Percentiles rank a stretch among this genome's conserved stretches.
These are phyloP conservation scores for Helminthosporium solani DNA, from an alignment of 2,329 filamentous ascomycete genomes.

Conservation along the genomic window DNA sequence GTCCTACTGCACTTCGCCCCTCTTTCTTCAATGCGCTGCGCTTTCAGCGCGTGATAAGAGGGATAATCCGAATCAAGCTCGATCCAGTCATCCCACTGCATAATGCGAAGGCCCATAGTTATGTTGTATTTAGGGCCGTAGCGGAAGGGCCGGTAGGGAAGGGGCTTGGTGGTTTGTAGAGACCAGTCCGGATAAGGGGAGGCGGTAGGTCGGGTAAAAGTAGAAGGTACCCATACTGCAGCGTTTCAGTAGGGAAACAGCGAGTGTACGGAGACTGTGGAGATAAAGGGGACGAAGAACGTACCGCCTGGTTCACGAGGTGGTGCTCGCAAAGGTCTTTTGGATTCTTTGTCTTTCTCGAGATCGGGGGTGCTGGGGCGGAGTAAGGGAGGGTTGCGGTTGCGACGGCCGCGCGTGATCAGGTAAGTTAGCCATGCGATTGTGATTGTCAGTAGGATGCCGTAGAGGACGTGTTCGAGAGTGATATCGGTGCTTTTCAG, in stretches of 20 bases:
- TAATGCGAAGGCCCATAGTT: constrained; percentile 73
- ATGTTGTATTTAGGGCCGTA: constrained; percentile 75
- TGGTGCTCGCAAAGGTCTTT: constrained; percentile 35
- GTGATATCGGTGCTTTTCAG: constrained; percentile 11
- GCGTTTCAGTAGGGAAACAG: too few relatives aligned
- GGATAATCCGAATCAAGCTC: constrained; percentile 80
- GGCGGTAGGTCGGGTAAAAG: constrained; percentile 62
- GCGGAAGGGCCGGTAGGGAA: constrained; percentile 76
- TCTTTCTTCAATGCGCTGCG: constrained; percentile 64
- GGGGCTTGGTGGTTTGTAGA: constrained; percentile 65
- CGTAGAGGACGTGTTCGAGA: constrained; percentile 29
- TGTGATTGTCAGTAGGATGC: constrained; percentile 32
- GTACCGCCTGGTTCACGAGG: constrained; percentile 52
- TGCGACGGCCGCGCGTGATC: constrained; percentile 30
- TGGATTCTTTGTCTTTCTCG: constrained; percentile 42
- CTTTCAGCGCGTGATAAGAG: constrained; percentile 71
- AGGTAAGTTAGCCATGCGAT: constrained; percentile 32
- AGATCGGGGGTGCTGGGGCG: constrained; percentile 45
- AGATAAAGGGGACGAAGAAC: constrained; percentile 1
- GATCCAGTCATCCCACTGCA: constrained; percentile 75
- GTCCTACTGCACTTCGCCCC: constrained; percentile 68
- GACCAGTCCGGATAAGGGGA: constrained; percentile 68
- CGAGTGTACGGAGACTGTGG: too few relatives aligned
- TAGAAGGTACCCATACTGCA: constrained; percentile 57
- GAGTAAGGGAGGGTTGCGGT: constrained; percentile 7